These are phyloP conservation scores for Nigrospora osmanthi DNA, from an alignment of 2,329 filamentous ascomycete genomes.

Conservation along the genomic window DNA sequence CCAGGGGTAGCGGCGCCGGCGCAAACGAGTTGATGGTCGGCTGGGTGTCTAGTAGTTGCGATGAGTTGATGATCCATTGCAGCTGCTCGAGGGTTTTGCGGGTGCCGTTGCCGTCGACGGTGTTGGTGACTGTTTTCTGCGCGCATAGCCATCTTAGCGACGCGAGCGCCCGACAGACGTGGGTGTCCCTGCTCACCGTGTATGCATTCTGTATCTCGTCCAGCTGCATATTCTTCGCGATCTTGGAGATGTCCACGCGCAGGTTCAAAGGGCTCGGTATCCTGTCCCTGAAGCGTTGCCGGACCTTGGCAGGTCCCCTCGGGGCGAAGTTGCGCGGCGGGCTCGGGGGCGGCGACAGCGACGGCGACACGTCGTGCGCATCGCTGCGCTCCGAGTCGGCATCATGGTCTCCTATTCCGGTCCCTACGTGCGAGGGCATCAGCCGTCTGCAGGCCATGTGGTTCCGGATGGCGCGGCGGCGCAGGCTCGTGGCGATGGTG, in stretches of 20 bases:
- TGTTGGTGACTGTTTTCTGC: slow-evolving; percentile 21
- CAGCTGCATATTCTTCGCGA: slow-evolving; percentile 14
- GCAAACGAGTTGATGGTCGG: slow-evolving; percentile 17
- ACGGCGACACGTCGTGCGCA: slow-evolving; percentile 11
- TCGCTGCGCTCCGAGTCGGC: slow-evolving; percentile 3
- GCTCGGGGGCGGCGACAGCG: slow-evolving; percentile 17
- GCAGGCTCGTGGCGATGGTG: not conserved
- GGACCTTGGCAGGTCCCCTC: slow-evolving; percentile 20
- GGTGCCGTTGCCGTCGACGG: slow-evolving; percentile 20
- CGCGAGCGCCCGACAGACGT: no score
- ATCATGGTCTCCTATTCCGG: slow-evolving; percentile 1
- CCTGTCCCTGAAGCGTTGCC: slow-evolving; percentile 19
- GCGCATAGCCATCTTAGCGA: slow-evolving; percentile 1
- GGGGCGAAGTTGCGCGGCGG: slow-evolving; percentile 22
- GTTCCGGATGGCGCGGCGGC: not conserved
- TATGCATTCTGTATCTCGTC: slow-evolving; percentile 17
- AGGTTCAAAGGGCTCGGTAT: slow-evolving; percentile 16
- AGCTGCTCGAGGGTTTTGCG: slow-evolving; percentile 23
- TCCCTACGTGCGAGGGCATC: slow-evolving; percentile 2
- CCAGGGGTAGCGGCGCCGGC: slow-evolving; percentile 4
- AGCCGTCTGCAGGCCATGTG: slow-evolving; percentile 2
- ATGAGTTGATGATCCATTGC: slow-evolving; percentile 23
- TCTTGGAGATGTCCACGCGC: slow-evolving; percentile 10
- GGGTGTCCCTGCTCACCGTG: slow-evolving; percentile 1
- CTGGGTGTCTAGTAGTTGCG: slow-evolving; percentile 20